Evolutionary conservation across 2,329 filamentous ascomycete genomes (phyloP).

Genomic region (Trichoderma oligosporum): DNA sequence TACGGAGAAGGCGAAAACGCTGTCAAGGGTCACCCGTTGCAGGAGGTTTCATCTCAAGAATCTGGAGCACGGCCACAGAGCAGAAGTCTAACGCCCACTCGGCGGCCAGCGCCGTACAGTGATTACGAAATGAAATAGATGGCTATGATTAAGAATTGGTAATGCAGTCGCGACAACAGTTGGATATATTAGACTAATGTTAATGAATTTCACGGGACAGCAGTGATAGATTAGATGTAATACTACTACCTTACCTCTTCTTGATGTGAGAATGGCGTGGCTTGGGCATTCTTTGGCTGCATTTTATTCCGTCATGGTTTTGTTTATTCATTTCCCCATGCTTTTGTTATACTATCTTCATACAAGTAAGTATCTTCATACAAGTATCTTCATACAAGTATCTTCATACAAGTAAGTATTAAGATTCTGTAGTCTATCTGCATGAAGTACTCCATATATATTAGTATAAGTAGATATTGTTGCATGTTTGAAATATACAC

Average conservation of each 20-base stretch:
- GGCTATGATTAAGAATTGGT: not conserved
- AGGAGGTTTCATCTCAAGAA: slow-evolving; percentile 33
- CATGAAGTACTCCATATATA: too few relatives aligned
- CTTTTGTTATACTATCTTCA: too few relatives aligned
- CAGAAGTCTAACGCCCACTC: slow-evolving; percentile 38
- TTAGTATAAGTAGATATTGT: not conserved
- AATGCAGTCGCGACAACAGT: not conserved
- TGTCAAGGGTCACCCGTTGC: slow-evolving; percentile 39
- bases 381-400: too few relatives aligned
- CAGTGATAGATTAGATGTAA: not conserved
- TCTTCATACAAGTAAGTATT: too few relatives aligned
- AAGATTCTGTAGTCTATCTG: too few relatives aligned
- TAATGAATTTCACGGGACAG: slow-evolving; percentile 12
- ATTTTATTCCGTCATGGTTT: too few relatives aligned
- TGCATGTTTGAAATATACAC: not conserved
- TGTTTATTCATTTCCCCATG: too few relatives aligned
- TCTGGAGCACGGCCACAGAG: slow-evolving; percentile 31
- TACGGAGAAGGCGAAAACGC: slow-evolving; percentile 53
- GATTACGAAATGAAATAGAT: slow-evolving; percentile 33
- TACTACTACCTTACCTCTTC: too few relatives aligned
- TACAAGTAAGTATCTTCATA: too few relatives aligned
- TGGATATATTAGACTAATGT: slow-evolving; percentile 16
- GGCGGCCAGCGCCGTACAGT: slow-evolving; percentile 37
- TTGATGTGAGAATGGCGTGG: too few relatives aligned
- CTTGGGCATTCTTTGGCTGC: too few relatives aligned